Evolutionary conservation across 2,329 filamentous ascomycete genomes (phyloP).

Genomic region (Cercospora citrullina): DNA sequence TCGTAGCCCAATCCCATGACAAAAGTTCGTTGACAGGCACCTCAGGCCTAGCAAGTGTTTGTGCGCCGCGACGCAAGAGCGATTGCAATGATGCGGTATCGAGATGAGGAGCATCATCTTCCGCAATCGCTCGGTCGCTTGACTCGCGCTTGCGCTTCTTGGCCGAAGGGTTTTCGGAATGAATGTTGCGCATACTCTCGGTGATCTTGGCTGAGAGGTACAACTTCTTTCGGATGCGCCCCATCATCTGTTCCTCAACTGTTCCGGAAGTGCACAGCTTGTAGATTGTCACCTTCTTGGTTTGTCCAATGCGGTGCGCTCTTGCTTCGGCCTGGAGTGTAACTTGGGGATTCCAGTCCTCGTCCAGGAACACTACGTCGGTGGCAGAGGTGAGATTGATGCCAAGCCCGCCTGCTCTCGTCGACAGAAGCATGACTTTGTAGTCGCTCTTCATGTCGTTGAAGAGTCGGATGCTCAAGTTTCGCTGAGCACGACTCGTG

Average conservation of each 20-base stretch:
- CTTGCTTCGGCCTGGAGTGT: slow-evolving; percentile 57
- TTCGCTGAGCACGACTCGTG: slow-evolving; percentile 52
- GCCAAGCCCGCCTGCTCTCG: slow-evolving; percentile 57
- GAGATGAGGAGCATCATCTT: slow-evolving; percentile 55
- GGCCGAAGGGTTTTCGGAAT: slow-evolving; percentile 40
- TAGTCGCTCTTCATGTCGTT: slow-evolving; percentile 49
- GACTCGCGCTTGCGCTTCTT: slow-evolving; percentile 38
- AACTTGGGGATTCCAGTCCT: slow-evolving; percentile 58
- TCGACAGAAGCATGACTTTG: slow-evolving; percentile 58
- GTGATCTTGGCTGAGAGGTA: slow-evolving; percentile 63
- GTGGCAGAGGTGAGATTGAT: slow-evolving; percentile 57
- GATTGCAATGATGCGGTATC: slow-evolving; percentile 55
- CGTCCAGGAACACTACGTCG: slow-evolving; percentile 59
- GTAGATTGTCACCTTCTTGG: slow-evolving; percentile 55
- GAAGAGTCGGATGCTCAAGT: slow-evolving; percentile 56
- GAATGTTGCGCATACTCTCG: slow-evolving; percentile 58
- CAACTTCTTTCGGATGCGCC: slow-evolving; percentile 61
- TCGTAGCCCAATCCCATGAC: slow-evolving; percentile 58
- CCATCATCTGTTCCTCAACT: slow-evolving; percentile 60
- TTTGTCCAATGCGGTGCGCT: slow-evolving; percentile 58
- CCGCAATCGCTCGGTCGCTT: slow-evolving; percentile 39
- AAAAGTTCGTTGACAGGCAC: slow-evolving; percentile 59
- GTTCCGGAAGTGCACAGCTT: slow-evolving; percentile 59
- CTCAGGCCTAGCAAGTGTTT: slow-evolving; percentile 54
- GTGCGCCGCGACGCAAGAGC: slow-evolving; percentile 56